Evolutionary conservation across 169 alveolate genomes (phyloP).

Genomic region (Cystoisospora suis): DNA sequence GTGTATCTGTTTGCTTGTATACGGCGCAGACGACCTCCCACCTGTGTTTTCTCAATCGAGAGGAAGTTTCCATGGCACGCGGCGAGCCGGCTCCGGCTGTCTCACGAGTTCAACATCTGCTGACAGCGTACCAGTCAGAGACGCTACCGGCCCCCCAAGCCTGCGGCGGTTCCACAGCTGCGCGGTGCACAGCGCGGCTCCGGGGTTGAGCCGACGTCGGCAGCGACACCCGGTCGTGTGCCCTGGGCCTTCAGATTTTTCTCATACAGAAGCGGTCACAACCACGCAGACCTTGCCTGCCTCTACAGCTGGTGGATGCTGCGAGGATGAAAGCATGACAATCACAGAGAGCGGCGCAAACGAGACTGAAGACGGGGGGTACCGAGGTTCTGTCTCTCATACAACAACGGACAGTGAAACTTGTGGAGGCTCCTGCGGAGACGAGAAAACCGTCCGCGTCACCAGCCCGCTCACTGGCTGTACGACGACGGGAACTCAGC

Average conservation of each 20-base stretch:
- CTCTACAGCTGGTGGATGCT: not conserved
- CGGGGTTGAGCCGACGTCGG: not conserved
- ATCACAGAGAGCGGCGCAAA: not conserved
- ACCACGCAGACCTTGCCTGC: not conserved
- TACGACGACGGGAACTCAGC: not conserved
- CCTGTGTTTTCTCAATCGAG: not conserved
- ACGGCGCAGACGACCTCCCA: slow-evolving; percentile 23
- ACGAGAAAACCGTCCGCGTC: not conserved
- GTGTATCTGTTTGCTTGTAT: too few relatives aligned
- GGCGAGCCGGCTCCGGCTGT: not conserved
- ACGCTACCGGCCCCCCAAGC: not conserved
- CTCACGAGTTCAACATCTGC: too few relatives aligned
- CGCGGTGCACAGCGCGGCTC: not conserved
- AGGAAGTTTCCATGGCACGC: not conserved
- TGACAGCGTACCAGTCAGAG: not conserved
- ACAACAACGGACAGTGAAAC: not conserved
- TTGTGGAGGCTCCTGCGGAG: not conserved
- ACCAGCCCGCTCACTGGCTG: not conserved
- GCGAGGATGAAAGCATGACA: not conserved
- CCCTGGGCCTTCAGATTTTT: too few relatives aligned
- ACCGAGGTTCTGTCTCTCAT: not conserved
- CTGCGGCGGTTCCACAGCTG: not conserved
- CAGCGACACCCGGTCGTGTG: not conserved
- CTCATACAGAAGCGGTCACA: too few relatives aligned
- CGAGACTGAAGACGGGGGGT: not conserved